Evolutionary conservation across 2,329 filamentous ascomycete genomes (phyloP), one percentile per base, ranked within the genome.

Genomic region (Hymenotorrendiella dingleyae): DNA sequence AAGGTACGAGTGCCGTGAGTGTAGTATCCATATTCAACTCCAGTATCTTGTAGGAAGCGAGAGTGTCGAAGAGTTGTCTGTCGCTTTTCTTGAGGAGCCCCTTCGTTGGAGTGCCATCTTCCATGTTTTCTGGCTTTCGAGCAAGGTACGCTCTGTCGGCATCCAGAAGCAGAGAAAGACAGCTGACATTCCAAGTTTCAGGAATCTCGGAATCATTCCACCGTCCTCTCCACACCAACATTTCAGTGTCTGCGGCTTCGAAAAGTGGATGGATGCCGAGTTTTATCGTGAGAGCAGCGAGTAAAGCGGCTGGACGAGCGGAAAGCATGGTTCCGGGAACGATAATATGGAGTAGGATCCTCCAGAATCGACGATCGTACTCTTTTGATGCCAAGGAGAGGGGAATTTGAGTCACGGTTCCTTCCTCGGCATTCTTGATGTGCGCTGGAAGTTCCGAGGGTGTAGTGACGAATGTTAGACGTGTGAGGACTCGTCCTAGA

Each of bases 261-360:
- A 49, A 37, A 3, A 53, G 38, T 10, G 50, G 50, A 14, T 47
- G 32, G 11, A 51, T 33, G 11, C 50, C 50, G 30, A 50, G 42
- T 10, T 38, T 39, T 11, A 53, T 46, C 19, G 43, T 43, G 11
- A 53, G 38, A 17, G 48, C 50, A 21, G 50, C 50, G 11, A 53
- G 48, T 29, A 53, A n/a, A 8, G 48, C 48, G 10, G 46, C 48
- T 32, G 50, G 50, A 12, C 48, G 34, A 10, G 43, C 48, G 24
- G 36, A 40, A 16, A 53, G 42, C 48, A 53, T 53, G 6, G 50
- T 53, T 17, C 50, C 50, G 12, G 48, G 48, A 20, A 53, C 50
- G 4, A 53, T 40, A 17, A 51, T 46, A 35, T 53, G 50, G 12
- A 51, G 46, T 16, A 51, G 36, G 20, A 53, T 47, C n/a, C 35